Base-by-base conservation (phyloP, 1,284 basidiomycete species). In the Thelephora terrestris region DNA sequence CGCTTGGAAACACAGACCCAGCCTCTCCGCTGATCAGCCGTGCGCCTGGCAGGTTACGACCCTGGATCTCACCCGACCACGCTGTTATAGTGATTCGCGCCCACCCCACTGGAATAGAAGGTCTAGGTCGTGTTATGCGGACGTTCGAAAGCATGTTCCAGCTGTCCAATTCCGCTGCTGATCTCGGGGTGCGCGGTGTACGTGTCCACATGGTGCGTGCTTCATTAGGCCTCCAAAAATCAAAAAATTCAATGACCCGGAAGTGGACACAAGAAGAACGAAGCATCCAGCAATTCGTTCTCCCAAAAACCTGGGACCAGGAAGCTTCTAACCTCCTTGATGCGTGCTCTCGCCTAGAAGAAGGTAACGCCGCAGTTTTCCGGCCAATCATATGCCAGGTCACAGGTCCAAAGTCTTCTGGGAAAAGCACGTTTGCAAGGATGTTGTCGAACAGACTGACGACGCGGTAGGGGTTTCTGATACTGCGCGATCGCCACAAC, bases 351-450 rank as follows among this genome's bases (percentile, higher is more conserved):
- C 45, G 5, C 32, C 4, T 16, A 9, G 12, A 20, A 12, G 18
- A n/a, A 38, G 34, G 6, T 12, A 17, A 32, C 9, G 21, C 24
- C 23, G 12, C 43, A 5, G 18, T 50, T 39, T 32, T 48, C 7
- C 37, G 34, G 23, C 47, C 47, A 14, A 35, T 48, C 40, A 62
- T 75, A 1, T 76, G 69, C 52, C 60, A 97, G 1, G 74, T 98
- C 16, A 87, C 84, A 58, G 94, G 95, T 0, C 75, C 85, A 0
- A 95, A 91, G 63, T 84, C 89, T 47, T 76, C 80, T 7, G 94
- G 95, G 0, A 98, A 99, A 66, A 95, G 91, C 53, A 88, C 90
- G 0, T 83, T 97, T 55, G 79, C 86, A 0, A 73, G 86, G 43
- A 79, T 80, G 4, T 59, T 90, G 2, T 61, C 88, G n/a, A 95